A percentile compares a stretch with the other conserved stretches of the same genome.
These are phyloP conservation scores for Pseudogymnoascus sp. DNA, from an alignment of 2,329 filamentous ascomycete genomes.

Conservation along the genomic window DNA sequence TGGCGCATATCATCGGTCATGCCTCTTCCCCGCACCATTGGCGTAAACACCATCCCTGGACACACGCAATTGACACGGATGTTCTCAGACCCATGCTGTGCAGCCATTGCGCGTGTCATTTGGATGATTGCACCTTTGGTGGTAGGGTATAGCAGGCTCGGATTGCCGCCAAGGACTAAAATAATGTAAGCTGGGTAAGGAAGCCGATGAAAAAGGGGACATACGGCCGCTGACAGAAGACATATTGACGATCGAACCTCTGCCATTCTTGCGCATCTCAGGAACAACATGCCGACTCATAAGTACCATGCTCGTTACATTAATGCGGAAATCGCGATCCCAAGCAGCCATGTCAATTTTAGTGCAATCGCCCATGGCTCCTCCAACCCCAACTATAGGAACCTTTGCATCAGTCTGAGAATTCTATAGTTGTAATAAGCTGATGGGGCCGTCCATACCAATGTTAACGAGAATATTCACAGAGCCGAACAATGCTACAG, in stretches of 20 bases:
- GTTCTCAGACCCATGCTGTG: slow-evolving; percentile 40
- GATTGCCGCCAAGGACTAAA: slow-evolving; percentile 33
- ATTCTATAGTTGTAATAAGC: not conserved
- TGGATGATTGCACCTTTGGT: slow-evolving; percentile 43
- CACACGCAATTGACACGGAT: slow-evolving; percentile 49
- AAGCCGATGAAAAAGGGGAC: not conserved
- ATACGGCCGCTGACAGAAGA: slow-evolving; percentile 27
- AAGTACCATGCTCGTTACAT: slow-evolving; percentile 55
- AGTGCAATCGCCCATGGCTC: slow-evolving; percentile 48
- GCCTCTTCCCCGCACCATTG: slow-evolving; percentile 35
- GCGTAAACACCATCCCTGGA: slow-evolving; percentile 42
- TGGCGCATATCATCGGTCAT: slow-evolving; percentile 34
- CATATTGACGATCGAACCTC: slow-evolving; percentile 32
- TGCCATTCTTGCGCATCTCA: slow-evolving; percentile 44
- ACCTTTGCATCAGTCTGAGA: slow-evolving; percentile 24
- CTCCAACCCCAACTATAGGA: slow-evolving; percentile 33
- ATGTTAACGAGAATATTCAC: slow-evolving; percentile 57
- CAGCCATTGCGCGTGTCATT: slow-evolving; percentile 47
- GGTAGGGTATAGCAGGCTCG: slow-evolving; percentile 38
- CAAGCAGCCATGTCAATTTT: slow-evolving; percentile 51
- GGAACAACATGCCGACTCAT: slow-evolving; percentile 55
- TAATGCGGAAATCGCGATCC: slow-evolving; percentile 48
- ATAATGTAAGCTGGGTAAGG: not conserved
- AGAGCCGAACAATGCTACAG: slow-evolving; percentile 41
- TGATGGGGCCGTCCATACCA: slow-evolving; percentile 36